Percentiles rank a stretch among this genome's conserved stretches.
phyloP scores from a whole-genome alignment of 2,329 filamentous ascomycete genomes.

The Albophoma yamanashiensis region DNA sequence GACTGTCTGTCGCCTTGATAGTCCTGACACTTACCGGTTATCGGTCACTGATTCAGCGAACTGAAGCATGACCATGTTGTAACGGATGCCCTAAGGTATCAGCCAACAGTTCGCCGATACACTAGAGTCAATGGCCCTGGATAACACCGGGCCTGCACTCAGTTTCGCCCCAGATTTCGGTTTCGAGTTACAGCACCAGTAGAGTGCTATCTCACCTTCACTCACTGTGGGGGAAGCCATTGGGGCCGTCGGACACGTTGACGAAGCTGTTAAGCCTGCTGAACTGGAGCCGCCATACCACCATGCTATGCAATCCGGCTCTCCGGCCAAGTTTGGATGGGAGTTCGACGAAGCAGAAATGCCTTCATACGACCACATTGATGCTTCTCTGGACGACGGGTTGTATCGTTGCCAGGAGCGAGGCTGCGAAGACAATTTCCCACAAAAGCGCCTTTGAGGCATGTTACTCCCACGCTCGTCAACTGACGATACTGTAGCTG shows the following conservation, averaged over 20 bases:
- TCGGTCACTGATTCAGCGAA: too few relatives aligned
- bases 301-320: neutral
- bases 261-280: neutral
- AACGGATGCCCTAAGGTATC: too few relatives aligned
- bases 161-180: neutral
- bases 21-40: too few relatives aligned
- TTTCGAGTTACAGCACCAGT: neutral
- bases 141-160: neutral
- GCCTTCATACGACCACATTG: neutral
- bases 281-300: neutral
- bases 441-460: neutral
- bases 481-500: neutral
- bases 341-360: neutral
- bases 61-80: too few relatives aligned
- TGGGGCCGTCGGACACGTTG: neutral
- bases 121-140: neutral
- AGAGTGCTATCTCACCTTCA: neutral
- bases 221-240: neutral
- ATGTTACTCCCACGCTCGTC: neutral
- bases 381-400: neutral
- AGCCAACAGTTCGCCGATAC: neutral
- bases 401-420: neutral
- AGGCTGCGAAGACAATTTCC: neutral
- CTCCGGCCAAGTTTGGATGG: neutral
- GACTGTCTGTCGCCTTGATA: too few relatives aligned